Evolutionary conservation across 106 monocot species (phyloP).

Genomic region (Dioscorea dumetorum): DNA sequence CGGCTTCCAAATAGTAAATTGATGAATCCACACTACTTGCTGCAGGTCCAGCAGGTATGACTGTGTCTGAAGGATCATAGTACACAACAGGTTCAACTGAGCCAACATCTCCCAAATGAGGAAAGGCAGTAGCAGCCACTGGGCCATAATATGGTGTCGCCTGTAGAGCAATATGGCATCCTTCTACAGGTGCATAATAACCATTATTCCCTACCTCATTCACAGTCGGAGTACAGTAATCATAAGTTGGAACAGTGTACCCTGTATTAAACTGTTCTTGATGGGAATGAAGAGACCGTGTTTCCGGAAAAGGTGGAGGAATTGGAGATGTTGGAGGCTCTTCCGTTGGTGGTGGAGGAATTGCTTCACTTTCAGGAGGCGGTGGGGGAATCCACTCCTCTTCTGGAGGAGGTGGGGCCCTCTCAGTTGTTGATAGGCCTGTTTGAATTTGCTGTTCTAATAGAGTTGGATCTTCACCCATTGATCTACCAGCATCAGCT

Average conservation of each 20-base stretch:
- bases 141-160: conserved; percentile 35
- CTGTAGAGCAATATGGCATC: conserved; percentile 29
- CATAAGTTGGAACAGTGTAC: conserved; percentile 40
- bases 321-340: conserved; percentile 20
- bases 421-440: conserved; percentile 2
- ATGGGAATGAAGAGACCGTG: conserved; percentile 18
- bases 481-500: neutral
- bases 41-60: conserved; percentile 21
- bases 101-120: conserved; percentile 18
- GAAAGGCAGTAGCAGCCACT: conserved; percentile 18
- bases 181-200: conserved; percentile 43
- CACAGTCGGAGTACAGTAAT: conserved; percentile 43
- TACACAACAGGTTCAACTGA: conserved; percentile 26
- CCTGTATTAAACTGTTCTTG: conserved; percentile 43
- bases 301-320: conserved; percentile 21
- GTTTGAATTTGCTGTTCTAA: conserved; percentile 6
- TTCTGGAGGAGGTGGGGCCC: conserved; percentile 53
- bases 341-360: conserved; percentile 66
- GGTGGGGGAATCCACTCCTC: conserved; percentile 94
- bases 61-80: conserved; percentile 30
- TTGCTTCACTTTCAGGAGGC: conserved; percentile 59
- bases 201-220: conserved; percentile 24
- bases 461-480: conserved; percentile 1
- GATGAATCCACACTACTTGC: conserved; percentile 22
- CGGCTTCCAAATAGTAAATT: conserved; percentile 33